Percentiles rank a stretch among this genome's conserved stretches.
phyloP scores from a whole-genome alignment of 176 grass and related monocot species.

The Carex parvula region DNA sequence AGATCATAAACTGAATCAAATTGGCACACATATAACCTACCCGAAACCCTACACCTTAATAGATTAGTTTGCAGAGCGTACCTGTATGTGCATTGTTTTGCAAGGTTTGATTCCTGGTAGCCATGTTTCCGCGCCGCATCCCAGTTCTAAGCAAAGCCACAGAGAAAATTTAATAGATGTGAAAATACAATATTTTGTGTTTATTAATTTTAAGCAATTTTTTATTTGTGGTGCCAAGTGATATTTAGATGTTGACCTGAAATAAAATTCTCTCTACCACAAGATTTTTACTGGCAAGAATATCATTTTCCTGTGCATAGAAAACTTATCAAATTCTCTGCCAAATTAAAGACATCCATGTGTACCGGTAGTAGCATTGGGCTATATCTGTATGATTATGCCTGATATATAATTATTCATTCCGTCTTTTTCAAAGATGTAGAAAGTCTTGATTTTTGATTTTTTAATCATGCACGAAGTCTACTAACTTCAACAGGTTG shows the following conservation, averaged over 20 bases:
- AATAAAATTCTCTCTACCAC: background rate
- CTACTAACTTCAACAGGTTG: background rate
- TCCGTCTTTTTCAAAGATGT: background rate
- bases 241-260: background rate
- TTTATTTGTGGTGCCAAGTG: background rate
- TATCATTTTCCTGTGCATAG: background rate
- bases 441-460: background rate
- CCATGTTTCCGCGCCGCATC: slow-evolving; percentile 21
- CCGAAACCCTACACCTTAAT: background rate
- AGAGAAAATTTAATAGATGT: background rate
- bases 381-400: background rate
- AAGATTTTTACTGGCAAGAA: background rate
- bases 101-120: slow-evolving; percentile 57
- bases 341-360: background rate
- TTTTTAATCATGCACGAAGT: background rate
- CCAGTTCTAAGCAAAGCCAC: slow-evolving; percentile 44
- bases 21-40: too few species aligned
- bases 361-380: background rate
- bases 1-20: too few species aligned
- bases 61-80: slow-evolving; percentile 14
- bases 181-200: background rate
- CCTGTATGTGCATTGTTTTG: slow-evolving; percentile 57
- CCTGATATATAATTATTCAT: background rate
- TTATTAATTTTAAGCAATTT: background rate
- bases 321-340: background rate